Base-by-base conservation (phyloP, 495 filamentous ascomycete species). In the Xanthoparmelia taractica region DNA sequence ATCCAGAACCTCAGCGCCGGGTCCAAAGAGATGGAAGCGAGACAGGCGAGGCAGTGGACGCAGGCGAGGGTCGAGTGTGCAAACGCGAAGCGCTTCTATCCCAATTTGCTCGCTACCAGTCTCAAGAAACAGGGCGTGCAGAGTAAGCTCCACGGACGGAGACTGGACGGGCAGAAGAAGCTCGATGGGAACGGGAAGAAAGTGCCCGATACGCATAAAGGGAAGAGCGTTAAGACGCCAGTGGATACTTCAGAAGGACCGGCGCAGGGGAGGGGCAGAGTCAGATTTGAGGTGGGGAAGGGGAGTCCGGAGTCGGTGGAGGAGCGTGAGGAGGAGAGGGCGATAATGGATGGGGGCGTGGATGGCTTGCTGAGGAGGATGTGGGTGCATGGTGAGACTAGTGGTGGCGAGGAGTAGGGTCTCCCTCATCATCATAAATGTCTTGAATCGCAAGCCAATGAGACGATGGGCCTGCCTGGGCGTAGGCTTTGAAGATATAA, bases 361-460 rank as follows among this genome's bases (percentile, higher is more conserved):
- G 69, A 60, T n/a, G n/a, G n/a, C n/a, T n/a, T 70, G 20, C 40
- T 70, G 38, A 63, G 64, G 13, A 47, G 68, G 29, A 68, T 70
- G 61, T 70, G 68, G 68, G 40, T 61, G 18, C 43, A 50, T 2
- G 48, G 52, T 0, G 52, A 40, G 1, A 29, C 13, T 18, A 52
- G 33, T 2, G 37, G 45, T 4, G 34, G 59, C 7, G 59, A 27
- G 18, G 59, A 50, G 33, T 48, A 50, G 43, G n/a, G n/a, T n/a
- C n/a, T n/a, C n/a, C n/a, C n/a, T n/a, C n/a, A n/a, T n/a, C n/a
- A n/a, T n/a, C n/a, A n/a, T n/a, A n/a, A n/a, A n/a, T n/a, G n/a
- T n/a, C n/a, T n/a, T n/a, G n/a, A n/a, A n/a, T n/a, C n/a, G n/a
- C n/a, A n/a, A n/a, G n/a, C n/a, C n/a, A n/a, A n/a, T n/a, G n/a